A percentile compares a stretch with the other conserved stretches of the same genome.
Evolutionary conservation across 2,329 filamentous ascomycete genomes (phyloP).

Genomic region (Capronia americana): DNA sequence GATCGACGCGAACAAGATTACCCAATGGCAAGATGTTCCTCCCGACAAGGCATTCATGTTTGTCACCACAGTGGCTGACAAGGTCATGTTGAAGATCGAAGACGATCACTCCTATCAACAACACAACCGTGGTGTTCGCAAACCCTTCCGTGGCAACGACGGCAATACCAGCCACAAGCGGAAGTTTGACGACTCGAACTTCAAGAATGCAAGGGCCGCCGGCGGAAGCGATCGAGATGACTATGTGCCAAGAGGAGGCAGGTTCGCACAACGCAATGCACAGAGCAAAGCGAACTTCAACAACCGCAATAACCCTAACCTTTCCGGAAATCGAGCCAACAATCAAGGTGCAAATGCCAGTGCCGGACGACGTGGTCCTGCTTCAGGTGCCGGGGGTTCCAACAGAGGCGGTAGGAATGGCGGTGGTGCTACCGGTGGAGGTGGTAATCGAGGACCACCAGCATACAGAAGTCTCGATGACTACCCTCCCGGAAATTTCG

Average conservation of each 20-base stretch:
- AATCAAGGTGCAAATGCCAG: conserved; percentile 25
- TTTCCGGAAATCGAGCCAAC: conserved; percentile 13
- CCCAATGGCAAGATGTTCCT: conserved; percentile 79
- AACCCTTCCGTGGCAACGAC: conserved; percentile 58
- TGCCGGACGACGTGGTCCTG: conserved; percentile 26
- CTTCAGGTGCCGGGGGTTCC: conserved; percentile 18
- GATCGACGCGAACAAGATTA: conserved; percentile 79
- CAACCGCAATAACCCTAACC: conserved; percentile 29
- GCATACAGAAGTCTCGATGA: conserved; percentile 74
- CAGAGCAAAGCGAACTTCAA: conserved; percentile 38
- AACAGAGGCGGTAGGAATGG: conserved; percentile 23
- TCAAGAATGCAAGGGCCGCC: conserved; percentile 41
- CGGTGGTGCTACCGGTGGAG: conserved; percentile 42
- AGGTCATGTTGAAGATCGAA: conserved; percentile 81
- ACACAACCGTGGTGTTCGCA: conserved; percentile 12
- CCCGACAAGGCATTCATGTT: conserved; percentile 75
- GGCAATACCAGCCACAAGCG: conserved; percentile 66
- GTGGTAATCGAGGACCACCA: conserved; percentile 52
- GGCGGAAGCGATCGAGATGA: conserved; percentile 42
- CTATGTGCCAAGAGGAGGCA: conserved; percentile 34
- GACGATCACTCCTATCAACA: conserved; percentile 61
- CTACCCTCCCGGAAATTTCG: conserved; percentile 43
- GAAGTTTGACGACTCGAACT: conserved; percentile 56
- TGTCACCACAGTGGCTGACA: conserved; percentile 85
- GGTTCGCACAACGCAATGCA: conserved; percentile 31